Conservation (phyloP, 208 protist genomes). For the Crithidia expoeki region DNA sequence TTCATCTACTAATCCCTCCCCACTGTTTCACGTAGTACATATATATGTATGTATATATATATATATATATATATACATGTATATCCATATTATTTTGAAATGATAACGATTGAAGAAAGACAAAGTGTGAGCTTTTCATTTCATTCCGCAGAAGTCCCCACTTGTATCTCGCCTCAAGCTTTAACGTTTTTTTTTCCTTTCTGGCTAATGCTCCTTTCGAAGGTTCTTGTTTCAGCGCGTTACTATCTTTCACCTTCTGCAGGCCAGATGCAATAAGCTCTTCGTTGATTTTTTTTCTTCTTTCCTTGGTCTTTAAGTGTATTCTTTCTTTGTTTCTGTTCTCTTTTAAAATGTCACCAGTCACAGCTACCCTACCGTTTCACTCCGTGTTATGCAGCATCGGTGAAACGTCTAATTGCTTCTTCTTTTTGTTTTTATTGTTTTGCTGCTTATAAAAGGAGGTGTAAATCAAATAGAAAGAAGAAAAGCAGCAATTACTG, state of each 20-base stretch:
- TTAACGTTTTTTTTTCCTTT: conserved; percentile 11
- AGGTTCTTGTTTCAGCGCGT: neutral
- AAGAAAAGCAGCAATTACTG: neutral
- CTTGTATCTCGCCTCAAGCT: conserved; percentile 12
- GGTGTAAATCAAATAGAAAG: neutral
- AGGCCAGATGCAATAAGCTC: neutral
- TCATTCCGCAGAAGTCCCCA: neutral
- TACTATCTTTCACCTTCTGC: neutral
- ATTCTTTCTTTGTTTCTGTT: neutral
- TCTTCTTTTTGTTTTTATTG: neutral
- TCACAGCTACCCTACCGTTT: conserved; percentile 5
- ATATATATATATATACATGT: conserved; percentile 5
- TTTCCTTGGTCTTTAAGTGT: neutral
- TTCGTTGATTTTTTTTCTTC: neutral
- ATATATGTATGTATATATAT: conserved; percentile 3
- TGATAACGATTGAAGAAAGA: neutral
- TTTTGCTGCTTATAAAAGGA: neutral
- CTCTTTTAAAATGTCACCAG: neutral
- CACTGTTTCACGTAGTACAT: conserved; percentile 1
- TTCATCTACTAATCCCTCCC: conserved; percentile 6
- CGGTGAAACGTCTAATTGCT: neutral
- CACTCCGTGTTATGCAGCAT: conserved; percentile 19
- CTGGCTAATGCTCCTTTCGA: neutral
- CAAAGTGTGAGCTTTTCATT: too few relatives aligned
- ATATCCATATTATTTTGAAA: neutral